phyloP scores from a whole-genome alignment of 2,329 filamentous ascomycete genomes.

The Fusarium falciforme region DNA sequence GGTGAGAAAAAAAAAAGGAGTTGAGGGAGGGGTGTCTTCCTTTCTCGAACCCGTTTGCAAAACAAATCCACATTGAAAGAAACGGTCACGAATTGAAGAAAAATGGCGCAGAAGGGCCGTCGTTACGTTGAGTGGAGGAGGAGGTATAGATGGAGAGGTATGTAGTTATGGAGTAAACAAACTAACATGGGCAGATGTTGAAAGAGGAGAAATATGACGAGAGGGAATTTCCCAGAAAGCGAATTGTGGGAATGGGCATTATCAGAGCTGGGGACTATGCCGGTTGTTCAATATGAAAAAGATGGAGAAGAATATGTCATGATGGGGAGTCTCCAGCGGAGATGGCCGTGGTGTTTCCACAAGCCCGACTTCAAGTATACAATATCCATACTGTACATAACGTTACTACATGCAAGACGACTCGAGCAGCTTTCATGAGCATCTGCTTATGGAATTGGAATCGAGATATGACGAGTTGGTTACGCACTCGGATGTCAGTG shows the following conservation, averaged over 20 bases:
- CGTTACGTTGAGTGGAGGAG: neutral
- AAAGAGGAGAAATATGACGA: neutral
- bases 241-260: conserved; percentile 21
- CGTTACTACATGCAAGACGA: neutral
- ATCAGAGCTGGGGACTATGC: conserved; percentile 8
- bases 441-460: neutral
- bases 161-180: neutral
- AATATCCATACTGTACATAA: neutral
- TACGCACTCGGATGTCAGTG: neutral
- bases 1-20: neutral
- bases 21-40: neutral
- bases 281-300: conserved; percentile 8
- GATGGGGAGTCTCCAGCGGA: conserved; percentile 8
- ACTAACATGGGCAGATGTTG: neutral
- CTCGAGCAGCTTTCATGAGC: neutral
- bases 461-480: neutral
- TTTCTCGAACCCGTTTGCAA: neutral
- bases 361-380: neutral
- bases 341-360: neutral
- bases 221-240: neutral
- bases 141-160: neutral
- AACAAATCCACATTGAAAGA: neutral
- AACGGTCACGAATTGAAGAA: neutral
- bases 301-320: conserved; percentile 27
- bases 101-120: conserved; percentile 10